Conservation (phyloP, 306 rosid genomes). For the Clitoria ternatea region DNA sequence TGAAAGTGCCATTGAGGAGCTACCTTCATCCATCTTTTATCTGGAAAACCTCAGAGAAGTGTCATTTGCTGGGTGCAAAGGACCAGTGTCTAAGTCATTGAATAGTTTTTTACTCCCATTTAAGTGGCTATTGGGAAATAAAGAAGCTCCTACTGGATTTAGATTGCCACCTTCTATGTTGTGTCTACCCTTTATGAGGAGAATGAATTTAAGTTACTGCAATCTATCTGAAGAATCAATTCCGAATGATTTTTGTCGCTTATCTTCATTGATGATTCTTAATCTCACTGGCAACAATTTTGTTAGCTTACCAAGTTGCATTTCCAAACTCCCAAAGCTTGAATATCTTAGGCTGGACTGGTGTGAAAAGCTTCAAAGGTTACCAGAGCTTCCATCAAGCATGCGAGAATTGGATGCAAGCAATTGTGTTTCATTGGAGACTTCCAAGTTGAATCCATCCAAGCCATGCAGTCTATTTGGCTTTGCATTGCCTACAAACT, state of each 20-base stretch:
- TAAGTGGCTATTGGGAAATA: background rate
- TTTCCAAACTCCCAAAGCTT: constrained; percentile 26
- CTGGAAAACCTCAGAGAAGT: constrained; percentile 15
- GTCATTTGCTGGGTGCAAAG: constrained; percentile 30
- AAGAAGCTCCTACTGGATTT: background rate
- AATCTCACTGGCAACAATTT: constrained; percentile 35
- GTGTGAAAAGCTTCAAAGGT: constrained; percentile 20
- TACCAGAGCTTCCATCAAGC: constrained; percentile 25
- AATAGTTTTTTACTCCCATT: constrained; percentile 2
- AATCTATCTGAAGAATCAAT: constrained; percentile 28
- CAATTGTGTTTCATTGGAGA: constrained; percentile 20
- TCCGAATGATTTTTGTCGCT: constrained; percentile 18
- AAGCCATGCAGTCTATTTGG: constrained; percentile 11
- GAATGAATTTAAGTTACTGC: constrained; percentile 22
- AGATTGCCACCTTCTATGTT: constrained; percentile 13
- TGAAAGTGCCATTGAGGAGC: constrained; percentile 23
- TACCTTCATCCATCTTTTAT: constrained; percentile 25
- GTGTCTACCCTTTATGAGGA: background rate
- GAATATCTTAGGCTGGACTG: background rate
- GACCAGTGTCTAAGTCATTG: constrained; percentile 14
- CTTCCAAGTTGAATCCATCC: constrained; percentile 21
- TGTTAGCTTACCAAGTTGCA: constrained; percentile 18
- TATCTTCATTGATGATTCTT: constrained; percentile 2
- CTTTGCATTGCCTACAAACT: background rate
- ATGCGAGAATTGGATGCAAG: constrained; percentile 16